Evolutionary conservation across 2,329 filamentous ascomycete genomes (phyloP), one percentile per base, ranked within the genome.

Genomic region (Fusarium acutatum): DNA sequence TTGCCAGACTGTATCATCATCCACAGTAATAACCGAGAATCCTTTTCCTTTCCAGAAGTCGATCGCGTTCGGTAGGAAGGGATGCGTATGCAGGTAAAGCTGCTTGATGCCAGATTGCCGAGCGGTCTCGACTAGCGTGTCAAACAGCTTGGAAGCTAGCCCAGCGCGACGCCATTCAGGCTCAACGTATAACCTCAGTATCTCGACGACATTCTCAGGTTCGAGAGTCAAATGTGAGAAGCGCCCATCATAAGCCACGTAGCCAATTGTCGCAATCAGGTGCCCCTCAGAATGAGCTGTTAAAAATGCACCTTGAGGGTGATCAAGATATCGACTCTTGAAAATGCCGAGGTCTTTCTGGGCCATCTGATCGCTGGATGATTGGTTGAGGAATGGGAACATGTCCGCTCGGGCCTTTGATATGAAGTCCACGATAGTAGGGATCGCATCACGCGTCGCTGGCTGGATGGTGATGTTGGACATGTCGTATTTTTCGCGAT

Each of bases 81-180:
- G 78, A 26, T 80, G 79, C 1, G 79, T 80, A 28, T 80, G 78
- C 2, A 80, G 64, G 56, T 80, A 80, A 5, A 80, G 64, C 12
- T 60, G 53, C 20, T 71, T 28, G 22, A 79, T 69, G 14, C 71
- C 71, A 13, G 62, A 60, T 2, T 53, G 54, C 4, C 30, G 61
- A 3, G 79, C 77, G 1, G 57, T 57, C 8, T 72, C 50, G 24
- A 74, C 43, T 32, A 80, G 22, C 10, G 46, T 43, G 9, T 32
- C 28, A 13, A 79, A 65, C 20, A 80, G 15, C 6, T 52, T 71
- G 5, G 79, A 80, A 18, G 79, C 79, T 24, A 80, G 10, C 12
- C 79, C 78, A 7, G 52, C 69, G 17, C 79, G 79, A 9, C 79
- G 79, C 64, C 69, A 77, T 22, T 58, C 44, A 8, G 77, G 76